phyloP scores from a whole-genome alignment of 805 yeast species.

The Saccharomycopsis oosterbeekiorum region DNA sequence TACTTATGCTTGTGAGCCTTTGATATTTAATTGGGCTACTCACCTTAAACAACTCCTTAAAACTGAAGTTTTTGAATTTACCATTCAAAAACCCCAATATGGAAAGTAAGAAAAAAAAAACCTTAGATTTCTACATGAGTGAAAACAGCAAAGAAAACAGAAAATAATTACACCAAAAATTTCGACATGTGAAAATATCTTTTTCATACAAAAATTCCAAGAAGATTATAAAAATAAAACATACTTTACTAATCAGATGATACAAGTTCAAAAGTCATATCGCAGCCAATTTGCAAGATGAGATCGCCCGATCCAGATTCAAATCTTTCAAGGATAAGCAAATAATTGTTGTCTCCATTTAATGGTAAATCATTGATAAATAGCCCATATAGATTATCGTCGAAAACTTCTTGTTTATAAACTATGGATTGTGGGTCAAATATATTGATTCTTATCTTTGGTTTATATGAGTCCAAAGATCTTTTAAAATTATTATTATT shows the following conservation, averaged over 20 bases:
- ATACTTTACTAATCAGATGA: background rate
- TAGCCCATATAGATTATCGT: slow-evolving; percentile 35
- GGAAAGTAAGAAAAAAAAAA: background rate
- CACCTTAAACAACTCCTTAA: background rate
- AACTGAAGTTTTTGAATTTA: background rate
- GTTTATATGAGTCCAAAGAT: slow-evolving; percentile 28
- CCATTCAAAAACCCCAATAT: background rate
- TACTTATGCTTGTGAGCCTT: background rate
- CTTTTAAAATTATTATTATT: background rate
- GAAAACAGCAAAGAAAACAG: background rate
- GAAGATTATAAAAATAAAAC: background rate
- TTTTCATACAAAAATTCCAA: background rate
- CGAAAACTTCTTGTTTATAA: slow-evolving; percentile 31
- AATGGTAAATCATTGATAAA: slow-evolving; percentile 27
- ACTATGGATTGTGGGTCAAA: slow-evolving; percentile 26
- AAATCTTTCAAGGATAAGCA: slow-evolving; percentile 39
- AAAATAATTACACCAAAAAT: background rate
- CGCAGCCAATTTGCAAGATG: slow-evolving; percentile 31
- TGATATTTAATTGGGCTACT: background rate
- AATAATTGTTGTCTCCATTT: slow-evolving; percentile 24
- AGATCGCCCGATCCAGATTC: slow-evolving; percentile 36
- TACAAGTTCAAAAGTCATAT: slow-evolving; percentile 2
- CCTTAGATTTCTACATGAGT: background rate
- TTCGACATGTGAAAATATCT: background rate
- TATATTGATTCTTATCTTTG: slow-evolving; percentile 37